A percentile compares a stretch with the other conserved stretches of the same genome.
These are phyloP conservation scores for Cystobasidium pallidum DNA, from an alignment of 1,284 basidiomycete genomes.

Conservation along the genomic window DNA sequence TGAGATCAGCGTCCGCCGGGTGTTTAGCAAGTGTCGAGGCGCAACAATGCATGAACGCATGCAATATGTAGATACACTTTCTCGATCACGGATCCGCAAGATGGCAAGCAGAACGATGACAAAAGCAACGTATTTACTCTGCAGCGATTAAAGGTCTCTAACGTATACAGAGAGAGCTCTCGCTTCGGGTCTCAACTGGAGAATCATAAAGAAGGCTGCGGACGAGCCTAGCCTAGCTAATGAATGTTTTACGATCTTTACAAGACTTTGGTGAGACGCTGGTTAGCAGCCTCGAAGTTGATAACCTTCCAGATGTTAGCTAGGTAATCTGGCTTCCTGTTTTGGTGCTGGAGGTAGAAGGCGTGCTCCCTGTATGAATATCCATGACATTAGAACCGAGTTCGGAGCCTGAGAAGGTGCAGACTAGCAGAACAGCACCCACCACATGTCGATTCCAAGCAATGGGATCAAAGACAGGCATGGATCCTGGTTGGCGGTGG, in stretches of 20 bases:
- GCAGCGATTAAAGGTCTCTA: slow-evolving; percentile 10
- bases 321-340: slow-evolving; percentile 68
- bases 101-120: too few species aligned
- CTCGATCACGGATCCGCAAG: slow-evolving; percentile 16
- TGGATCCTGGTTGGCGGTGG: slow-evolving; percentile 96
- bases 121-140: background rate
- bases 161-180: background rate
- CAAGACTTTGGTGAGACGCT: slow-evolving; percentile 61
- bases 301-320: slow-evolving; percentile 69
- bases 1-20: background rate
- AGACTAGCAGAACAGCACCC: slow-evolving; percentile 58
- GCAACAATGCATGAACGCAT: too few species aligned
- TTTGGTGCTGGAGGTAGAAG: slow-evolving; percentile 83
- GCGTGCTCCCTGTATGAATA: slow-evolving; percentile 51
- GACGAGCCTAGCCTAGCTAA: background rate
- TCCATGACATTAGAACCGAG: too few species aligned
- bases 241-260: slow-evolving; percentile 15
- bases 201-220: background rate
- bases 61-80: background rate
- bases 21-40: too few species aligned
- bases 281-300: slow-evolving; percentile 87
- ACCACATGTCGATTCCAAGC: slow-evolving; percentile 97
- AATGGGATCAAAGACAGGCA: slow-evolving; percentile 82
- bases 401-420: background rate
- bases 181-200: background rate